Evolutionary conservation across 805 yeast genomes (phyloP), one percentile per base, ranked within the genome.

Genomic region (Nakazawaea wyomingensis): DNA sequence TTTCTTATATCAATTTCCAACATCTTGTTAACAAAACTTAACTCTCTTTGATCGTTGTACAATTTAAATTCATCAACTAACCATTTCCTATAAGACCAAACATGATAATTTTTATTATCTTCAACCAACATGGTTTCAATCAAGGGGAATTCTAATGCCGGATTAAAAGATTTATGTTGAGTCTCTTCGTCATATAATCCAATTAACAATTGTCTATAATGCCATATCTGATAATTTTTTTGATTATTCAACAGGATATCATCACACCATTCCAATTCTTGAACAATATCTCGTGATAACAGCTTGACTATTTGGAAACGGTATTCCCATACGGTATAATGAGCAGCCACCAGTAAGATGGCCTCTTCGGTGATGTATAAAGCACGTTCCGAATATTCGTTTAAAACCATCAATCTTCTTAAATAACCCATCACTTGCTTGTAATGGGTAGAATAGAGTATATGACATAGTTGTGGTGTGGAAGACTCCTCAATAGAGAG

Each of bases 181-280:
- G 45, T 41, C 1, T 34, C 16, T 4, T 47, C 22, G 27, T 48
- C 45, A 39, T 47, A 50, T 37, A 59, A 43, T 33, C 69, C 69
- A 43, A 84, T 63, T 7, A 91, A 57, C 27, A 79, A 65, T 54
- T 84, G 90, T 44, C 97, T 74, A 56, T 91, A 90, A 53, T 90
- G 86, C 97, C 98, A 93, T n/a, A 91, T 83, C 61, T 93, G 99
- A 63, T 93, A 93, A 66, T 90, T 91, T 60, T 93, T 93, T 32
- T 90, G 84, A 59, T 85, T 83, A 10, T 74, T 80, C 38, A 84
- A 56, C 0, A 96, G 90, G 28, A 86, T 65, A 27, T 69, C 69
- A 53, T 86, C 93, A 49, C 88, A 72, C 96, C 96, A 88, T 30
- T 76, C 76, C 30, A 88, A 66, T 55, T 91, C 96, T 13, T 68